Evolutionary conservation across 2,329 filamentous ascomycete species (phyloP), one percentile per base, ranked within the genome.

Genomic region (Ceratocystis eucalypticola): DNA sequence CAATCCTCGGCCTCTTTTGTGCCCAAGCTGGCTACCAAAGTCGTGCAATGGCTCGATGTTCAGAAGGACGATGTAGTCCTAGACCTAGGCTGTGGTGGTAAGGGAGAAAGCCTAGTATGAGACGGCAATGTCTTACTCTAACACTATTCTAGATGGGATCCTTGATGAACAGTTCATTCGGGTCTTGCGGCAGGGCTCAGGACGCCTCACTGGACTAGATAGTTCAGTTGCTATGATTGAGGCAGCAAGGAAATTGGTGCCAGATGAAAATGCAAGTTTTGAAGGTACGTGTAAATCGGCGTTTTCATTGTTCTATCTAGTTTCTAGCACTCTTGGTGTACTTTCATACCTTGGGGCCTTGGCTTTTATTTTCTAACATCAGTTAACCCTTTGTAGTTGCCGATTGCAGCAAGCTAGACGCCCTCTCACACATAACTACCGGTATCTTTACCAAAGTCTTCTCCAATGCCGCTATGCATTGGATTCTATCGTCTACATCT

Each of bases 401-500:
- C 10, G 66, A 67, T 63, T 67, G 66, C 33, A 48, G 55, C 1
- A 25, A 62, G 17, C 57, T 67, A 3, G 57, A 46, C 22, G 6
- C 64, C 17, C 30, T 65, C 6, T 6, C 53, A 12, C 50, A 61
- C 37, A 65, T 59, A n/a, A 65, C 50, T 17, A 48, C 37, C 1
- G 74, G 70, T 3, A 68, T 69, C 4, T 82, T 77, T 72, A 79
- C 72, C 69, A 87, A 87, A 71, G 80, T 78, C 70, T 88, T 88
- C 72, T 87, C 84, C 66, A 87, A 87, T 70, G 85, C 85, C 0
- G 85, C 84, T 0, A 77, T 88, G 73, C 84, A 87, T 74, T 88
- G 85, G 85, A 84, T 88, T 71, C 77, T 90, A 6, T 76, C 80
- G 0, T 69, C 73, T 2, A 70, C 72, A 0, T 70, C 71, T 0